Evolutionary conservation across 768 basidiomycete genomes (phyloP).

Genomic region (Leccinum aurantiacum): DNA sequence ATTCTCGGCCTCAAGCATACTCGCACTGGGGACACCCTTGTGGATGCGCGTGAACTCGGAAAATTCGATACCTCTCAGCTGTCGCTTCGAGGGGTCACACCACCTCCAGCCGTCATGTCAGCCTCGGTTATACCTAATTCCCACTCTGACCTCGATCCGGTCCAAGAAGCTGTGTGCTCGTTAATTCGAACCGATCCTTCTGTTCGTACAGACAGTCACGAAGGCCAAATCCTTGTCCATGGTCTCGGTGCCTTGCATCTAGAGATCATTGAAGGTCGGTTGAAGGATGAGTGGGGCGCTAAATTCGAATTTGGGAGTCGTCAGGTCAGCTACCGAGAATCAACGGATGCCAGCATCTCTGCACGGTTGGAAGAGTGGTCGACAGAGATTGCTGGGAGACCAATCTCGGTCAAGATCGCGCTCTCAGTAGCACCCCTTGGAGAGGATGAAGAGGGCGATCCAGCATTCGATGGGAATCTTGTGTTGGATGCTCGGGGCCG

Average conservation of each 20-base stretch:
- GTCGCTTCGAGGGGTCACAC: constrained; percentile 60
- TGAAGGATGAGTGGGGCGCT: constrained; percentile 77
- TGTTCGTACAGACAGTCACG: constrained; percentile 73
- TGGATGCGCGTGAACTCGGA: constrained; percentile 47
- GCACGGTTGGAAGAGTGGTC: constrained; percentile 50
- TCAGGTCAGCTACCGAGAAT: constrained; percentile 81
- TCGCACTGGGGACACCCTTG: constrained; percentile 83
- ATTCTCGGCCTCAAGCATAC: constrained; percentile 81
- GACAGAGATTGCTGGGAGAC: constrained; percentile 61
- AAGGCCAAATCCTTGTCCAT: constrained; percentile 81
- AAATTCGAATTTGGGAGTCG: constrained; percentile 76
- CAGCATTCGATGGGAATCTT: constrained; percentile 75
- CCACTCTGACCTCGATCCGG: constrained; percentile 73
- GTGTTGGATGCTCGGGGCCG: constrained; percentile 57
- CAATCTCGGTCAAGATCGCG: constrained; percentile 48
- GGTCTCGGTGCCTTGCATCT: constrained; percentile 84
- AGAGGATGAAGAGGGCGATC: constrained; percentile 59
- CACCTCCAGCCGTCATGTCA: constrained; percentile 85
- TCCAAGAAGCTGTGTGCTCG: constrained; percentile 70
- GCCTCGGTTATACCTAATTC: constrained; percentile 79
- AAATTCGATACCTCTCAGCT: constrained; percentile 35
- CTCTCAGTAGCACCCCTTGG: constrained; percentile 56
- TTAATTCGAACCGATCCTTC: constrained; percentile 89
- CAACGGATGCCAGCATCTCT: constrained; percentile 29
- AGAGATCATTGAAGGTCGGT: constrained; percentile 83